phyloP scores from a whole-genome alignment of 2,329 filamentous ascomycete species.

The Cladophialophora immunda region DNA sequence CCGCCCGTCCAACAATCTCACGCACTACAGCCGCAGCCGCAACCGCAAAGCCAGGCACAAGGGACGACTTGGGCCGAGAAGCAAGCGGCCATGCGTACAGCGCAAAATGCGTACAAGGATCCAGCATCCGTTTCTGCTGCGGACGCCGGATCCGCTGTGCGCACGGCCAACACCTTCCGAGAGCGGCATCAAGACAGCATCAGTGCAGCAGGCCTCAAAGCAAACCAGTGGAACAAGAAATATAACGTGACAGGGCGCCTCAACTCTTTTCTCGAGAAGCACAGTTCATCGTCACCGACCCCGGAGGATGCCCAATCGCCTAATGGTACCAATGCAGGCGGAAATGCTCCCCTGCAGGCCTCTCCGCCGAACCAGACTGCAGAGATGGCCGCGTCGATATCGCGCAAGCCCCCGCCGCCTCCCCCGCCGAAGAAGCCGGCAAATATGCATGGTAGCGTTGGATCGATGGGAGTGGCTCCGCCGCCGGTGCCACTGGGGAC shows the following conservation, averaged over 20 bases:
- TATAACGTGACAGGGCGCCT: constrained; percentile 64
- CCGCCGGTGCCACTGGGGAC: constrained; percentile 67
- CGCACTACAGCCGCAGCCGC: background rate
- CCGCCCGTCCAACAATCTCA: constrained; percentile 4
- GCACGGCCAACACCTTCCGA: constrained; percentile 70
- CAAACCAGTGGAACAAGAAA: constrained; percentile 67
- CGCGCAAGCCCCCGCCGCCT: constrained; percentile 63
- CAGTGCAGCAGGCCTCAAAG: constrained; percentile 65
- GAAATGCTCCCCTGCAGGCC: background rate
- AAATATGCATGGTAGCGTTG: constrained; percentile 50
- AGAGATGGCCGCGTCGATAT: constrained; percentile 43
- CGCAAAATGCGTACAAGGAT: constrained; percentile 66
- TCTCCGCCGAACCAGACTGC: constrained; percentile 40
- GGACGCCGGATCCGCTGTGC: constrained; percentile 66
- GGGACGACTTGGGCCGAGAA: constrained; percentile 65
- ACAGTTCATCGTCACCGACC: constrained; percentile 48
- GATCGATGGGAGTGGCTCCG: constrained; percentile 43
- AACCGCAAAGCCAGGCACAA: constrained; percentile 39
- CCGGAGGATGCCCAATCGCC: constrained; percentile 35
- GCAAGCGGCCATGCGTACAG: constrained; percentile 68
- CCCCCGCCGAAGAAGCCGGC: constrained; percentile 66
- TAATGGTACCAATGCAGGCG: constrained; percentile 32
- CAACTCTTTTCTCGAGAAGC: constrained; percentile 57
- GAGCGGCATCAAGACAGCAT: constrained; percentile 75
- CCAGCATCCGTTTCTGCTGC: constrained; percentile 68